These are phyloP conservation scores for Botrytis deweyae DNA, from an alignment of 2,329 filamentous ascomycete genomes.

Conservation along the genomic window DNA sequence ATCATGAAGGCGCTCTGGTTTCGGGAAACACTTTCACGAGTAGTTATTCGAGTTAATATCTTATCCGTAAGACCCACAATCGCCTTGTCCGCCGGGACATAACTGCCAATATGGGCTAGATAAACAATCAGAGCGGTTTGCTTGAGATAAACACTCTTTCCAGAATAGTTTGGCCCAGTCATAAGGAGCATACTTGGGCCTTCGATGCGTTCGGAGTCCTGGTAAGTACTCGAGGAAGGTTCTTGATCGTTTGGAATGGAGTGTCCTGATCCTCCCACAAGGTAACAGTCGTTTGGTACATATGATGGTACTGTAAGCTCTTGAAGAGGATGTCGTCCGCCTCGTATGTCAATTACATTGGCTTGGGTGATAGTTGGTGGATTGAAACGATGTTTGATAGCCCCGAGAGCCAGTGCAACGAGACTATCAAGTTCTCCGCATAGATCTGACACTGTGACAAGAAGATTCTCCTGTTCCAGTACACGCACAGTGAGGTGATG, in stretches of 20 bases:
- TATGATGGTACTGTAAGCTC: constrained; percentile 79
- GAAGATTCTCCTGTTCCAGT: constrained; percentile 63
- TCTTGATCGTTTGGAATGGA: constrained; percentile 27
- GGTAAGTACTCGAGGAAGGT: background rate
- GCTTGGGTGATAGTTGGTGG: constrained; percentile 67
- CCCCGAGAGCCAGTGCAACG: constrained; percentile 75
- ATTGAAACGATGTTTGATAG: constrained; percentile 68
- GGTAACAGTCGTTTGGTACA: constrained; percentile 76
- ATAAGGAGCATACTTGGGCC: constrained; percentile 71
- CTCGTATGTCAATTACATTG: constrained; percentile 71
- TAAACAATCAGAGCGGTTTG: constrained; percentile 90
- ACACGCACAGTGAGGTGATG: constrained; percentile 72
- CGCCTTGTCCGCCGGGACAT: constrained; percentile 77
- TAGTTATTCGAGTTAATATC: constrained; percentile 82
- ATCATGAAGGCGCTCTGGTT: constrained; percentile 66
- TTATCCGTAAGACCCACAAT: constrained; percentile 86
- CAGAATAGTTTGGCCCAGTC: constrained; percentile 94
- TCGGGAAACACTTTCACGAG: constrained; percentile 60
- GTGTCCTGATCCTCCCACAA: constrained; percentile 58
- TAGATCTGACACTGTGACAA: constrained; percentile 70
- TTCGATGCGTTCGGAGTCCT: constrained; percentile 26
- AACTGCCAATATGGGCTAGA: constrained; percentile 89
- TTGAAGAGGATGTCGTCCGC: constrained; percentile 84
- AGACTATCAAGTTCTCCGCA: constrained; percentile 87
- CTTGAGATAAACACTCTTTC: constrained; percentile 94